Conservation (phyloP, 1,284 basidiomycete species). For the Irpex sp. region DNA sequence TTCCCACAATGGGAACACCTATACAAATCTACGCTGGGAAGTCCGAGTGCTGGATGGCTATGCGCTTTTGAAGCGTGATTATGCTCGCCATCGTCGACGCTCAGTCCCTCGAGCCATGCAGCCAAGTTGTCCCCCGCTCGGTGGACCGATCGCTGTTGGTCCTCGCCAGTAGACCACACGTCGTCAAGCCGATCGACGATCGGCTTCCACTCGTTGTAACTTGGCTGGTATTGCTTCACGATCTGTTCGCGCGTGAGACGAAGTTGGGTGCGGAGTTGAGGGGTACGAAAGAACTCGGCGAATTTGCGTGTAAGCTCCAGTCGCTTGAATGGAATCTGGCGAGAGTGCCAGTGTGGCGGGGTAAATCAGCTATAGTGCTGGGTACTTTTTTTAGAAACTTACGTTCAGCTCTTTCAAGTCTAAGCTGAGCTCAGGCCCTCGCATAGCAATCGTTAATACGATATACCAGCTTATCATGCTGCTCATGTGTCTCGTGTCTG, state of each 20-base stretch:
- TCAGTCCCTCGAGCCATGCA: conserved; percentile 49
- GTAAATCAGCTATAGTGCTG: background rate
- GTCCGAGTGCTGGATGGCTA: conserved; percentile 31
- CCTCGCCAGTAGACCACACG: conserved; percentile 16
- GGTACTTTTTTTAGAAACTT: conserved; percentile 12
- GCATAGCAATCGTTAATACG: conserved; percentile 44
- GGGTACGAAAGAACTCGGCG: conserved; percentile 38
- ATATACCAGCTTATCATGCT: conserved; percentile 56
- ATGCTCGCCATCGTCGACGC: conserved; percentile 35
- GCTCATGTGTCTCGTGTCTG: conserved; percentile 57
- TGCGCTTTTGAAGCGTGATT: conserved; percentile 25
- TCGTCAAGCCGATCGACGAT: conserved; percentile 37
- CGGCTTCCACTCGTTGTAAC: conserved; percentile 40
- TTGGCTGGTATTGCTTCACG: conserved; percentile 39
- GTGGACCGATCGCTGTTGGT: conserved; percentile 25
- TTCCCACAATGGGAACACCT: conserved; percentile 55
- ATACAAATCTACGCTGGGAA: conserved; percentile 41
- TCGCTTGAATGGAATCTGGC: conserved; percentile 38
- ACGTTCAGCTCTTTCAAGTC: conserved; percentile 50
- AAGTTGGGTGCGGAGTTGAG: conserved; percentile 43
- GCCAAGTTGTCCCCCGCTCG: conserved; percentile 51
- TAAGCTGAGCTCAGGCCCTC: conserved; percentile 43
- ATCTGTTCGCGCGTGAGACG: conserved; percentile 45
- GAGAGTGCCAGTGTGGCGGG: background rate
- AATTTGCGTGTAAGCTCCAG: conserved; percentile 48